Evolutionary conservation across 2,329 filamentous ascomycete species (phyloP).

Genomic region (Bipolaris oryzae): DNA sequence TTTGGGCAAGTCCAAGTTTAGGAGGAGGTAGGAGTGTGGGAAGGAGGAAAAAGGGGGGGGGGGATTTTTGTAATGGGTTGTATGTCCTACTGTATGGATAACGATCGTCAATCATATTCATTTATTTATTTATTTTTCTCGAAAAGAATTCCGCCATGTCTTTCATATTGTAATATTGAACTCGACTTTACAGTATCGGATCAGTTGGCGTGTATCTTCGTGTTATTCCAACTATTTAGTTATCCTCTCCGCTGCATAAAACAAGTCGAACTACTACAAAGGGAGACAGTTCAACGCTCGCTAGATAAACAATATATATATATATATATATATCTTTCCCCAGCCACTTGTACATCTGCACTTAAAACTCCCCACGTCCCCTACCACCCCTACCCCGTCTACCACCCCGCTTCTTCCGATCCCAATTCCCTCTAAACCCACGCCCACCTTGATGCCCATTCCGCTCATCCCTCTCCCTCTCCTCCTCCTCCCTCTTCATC

Average conservation of each 20-base stretch:
- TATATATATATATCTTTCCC: no score
- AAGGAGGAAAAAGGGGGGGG: no score
- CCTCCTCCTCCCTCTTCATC: slow-evolving; percentile 49
- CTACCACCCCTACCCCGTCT: slow-evolving; percentile 30
- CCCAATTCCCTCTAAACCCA: slow-evolving; percentile 44
- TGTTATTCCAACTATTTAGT: background rate
- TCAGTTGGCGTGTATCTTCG: background rate
- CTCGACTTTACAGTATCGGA: background rate
- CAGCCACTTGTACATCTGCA: background rate
- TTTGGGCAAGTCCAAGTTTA: slow-evolving; percentile 38
- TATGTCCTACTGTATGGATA: no score
- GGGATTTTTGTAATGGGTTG: no score
- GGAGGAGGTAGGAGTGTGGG: slow-evolving; percentile 17
- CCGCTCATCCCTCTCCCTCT: slow-evolving; percentile 48
- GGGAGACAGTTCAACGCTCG: no score
- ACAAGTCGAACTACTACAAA: no score
- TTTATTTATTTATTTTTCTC: no score
- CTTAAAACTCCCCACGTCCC: slow-evolving; percentile 28
- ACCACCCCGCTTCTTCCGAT: slow-evolving; percentile 41
- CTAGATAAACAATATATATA: no score
- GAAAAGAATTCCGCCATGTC: no score
- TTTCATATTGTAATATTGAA: no score
- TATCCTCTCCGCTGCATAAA: no score
- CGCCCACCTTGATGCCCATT: slow-evolving; percentile 39
- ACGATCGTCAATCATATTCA: no score